Percentiles rank a stretch among this genome's conserved stretches.
These are phyloP conservation scores for Epichloe gansuensis DNA, from an alignment of 2,329 filamentous ascomycete genomes.

Conservation along the genomic window DNA sequence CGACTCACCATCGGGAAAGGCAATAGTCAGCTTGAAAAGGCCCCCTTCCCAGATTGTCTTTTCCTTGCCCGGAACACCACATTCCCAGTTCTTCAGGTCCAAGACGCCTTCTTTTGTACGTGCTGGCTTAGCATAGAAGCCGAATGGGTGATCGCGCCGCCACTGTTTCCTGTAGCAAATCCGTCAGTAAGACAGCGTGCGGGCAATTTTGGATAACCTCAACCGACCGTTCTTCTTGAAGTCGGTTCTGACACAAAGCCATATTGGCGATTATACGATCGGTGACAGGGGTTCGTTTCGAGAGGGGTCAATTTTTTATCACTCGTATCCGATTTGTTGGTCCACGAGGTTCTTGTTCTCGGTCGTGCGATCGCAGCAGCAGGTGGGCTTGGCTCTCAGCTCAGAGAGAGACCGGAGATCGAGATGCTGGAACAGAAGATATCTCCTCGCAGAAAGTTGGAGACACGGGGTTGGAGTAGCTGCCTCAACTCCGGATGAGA, in stretches of 20 bases:
- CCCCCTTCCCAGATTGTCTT: conserved; percentile 98
- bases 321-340: not conserved
- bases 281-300: not conserved
- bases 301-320: not conserved
- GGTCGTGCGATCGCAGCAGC: not conserved
- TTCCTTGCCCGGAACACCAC: conserved; percentile 87
- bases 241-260: conserved; percentile 78
- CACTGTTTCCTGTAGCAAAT: conserved; percentile 66
- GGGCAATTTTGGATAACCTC: not conserved
- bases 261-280: conserved; percentile 32
- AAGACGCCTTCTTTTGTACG: conserved; percentile 69
- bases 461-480: not conserved
- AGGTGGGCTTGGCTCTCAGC: not conserved
- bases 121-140: conserved; percentile 84
- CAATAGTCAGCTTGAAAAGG: conserved; percentile 84
- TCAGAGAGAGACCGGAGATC: not conserved
- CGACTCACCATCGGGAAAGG: conserved; percentile 76
- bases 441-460: not conserved
- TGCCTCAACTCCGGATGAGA: not conserved
- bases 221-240: conserved; percentile 74
- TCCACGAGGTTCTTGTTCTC: not conserved
- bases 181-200: conserved; percentile 11
- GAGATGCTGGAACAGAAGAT: not conserved
- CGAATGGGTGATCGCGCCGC: conserved; percentile 93
- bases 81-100: conserved; percentile 93